Conservation (phyloP, 108 stramenopile genomes). For the Cylindrotheca closterium region DNA sequence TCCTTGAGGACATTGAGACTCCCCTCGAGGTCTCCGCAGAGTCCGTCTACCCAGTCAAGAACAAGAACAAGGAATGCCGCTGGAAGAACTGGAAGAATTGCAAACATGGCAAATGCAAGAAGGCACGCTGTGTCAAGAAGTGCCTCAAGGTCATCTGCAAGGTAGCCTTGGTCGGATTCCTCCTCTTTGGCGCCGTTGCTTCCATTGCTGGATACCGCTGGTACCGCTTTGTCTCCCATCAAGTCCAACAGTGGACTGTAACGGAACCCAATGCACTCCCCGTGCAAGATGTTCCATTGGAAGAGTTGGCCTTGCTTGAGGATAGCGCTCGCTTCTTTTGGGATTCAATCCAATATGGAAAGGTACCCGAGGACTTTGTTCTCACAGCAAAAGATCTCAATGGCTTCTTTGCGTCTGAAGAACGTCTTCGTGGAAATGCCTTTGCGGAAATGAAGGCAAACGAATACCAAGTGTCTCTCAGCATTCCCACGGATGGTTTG, state of each 20-base stretch:
- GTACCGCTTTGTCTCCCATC: not conserved
- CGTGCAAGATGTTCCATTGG: not conserved
- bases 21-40: not conserved
- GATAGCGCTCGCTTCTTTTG: not conserved
- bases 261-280: not conserved
- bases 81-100: not conserved
- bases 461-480: conserved; percentile 6
- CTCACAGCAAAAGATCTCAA: conserved; percentile 31
- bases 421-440: conserved; percentile 25
- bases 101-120: not conserved
- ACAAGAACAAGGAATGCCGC: not conserved
- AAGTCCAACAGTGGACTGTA: not conserved
- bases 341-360: not conserved
- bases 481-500: conserved; percentile 17
- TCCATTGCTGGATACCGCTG: not conserved
- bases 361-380: conserved; percentile 14
- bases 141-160: not conserved
- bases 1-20: not conserved
- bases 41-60: not conserved
- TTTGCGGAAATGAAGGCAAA: conserved; percentile 13
- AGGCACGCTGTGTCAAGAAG: not conserved
- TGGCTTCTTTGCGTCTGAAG: conserved; percentile 22
- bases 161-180: not conserved
- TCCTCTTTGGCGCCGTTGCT: not conserved
- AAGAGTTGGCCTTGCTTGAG: not conserved